Percentiles rank a stretch among this genome's conserved stretches.
Conservation (phyloP, 805 yeast genomes). For the Isabelozyma heimii region DNA sequence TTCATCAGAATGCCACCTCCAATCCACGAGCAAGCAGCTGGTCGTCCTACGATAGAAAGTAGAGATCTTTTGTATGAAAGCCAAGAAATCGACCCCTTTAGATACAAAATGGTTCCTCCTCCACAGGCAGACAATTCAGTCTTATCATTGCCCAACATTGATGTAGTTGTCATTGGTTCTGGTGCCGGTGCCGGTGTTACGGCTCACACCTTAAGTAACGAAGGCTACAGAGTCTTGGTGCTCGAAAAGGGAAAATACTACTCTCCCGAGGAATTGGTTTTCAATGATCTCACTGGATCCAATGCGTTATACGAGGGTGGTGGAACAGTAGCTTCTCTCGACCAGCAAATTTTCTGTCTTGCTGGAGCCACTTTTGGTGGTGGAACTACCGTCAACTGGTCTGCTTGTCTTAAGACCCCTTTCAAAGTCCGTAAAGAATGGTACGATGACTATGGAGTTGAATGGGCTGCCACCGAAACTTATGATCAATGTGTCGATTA, state of each 20-base stretch:
- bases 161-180: slow-evolving; percentile 49
- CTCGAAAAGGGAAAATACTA: slow-evolving; percentile 51
- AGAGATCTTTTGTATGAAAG: slow-evolving; percentile 27
- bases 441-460: slow-evolving; percentile 44
- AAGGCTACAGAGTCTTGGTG: slow-evolving; percentile 44
- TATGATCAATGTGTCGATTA: slow-evolving; percentile 46
- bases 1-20: slow-evolving; percentile 29
- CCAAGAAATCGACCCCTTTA: slow-evolving; percentile 21
- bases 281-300: slow-evolving; percentile 37
- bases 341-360: slow-evolving; percentile 33
- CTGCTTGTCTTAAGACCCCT: slow-evolving; percentile 50
- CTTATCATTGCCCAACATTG: slow-evolving; percentile 36
- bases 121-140: slow-evolving; percentile 26
- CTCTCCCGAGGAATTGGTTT: slow-evolving; percentile 29
- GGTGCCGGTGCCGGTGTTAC: slow-evolving; percentile 56
- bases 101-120: slow-evolving; percentile 26
- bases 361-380: slow-evolving; percentile 60
- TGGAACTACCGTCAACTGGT: slow-evolving; percentile 59
- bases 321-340: slow-evolving; percentile 34
- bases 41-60: slow-evolving; percentile 33
- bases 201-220: slow-evolving; percentile 42
- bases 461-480: slow-evolving; percentile 41
- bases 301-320: slow-evolving; percentile 35
- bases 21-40: slow-evolving; percentile 33
- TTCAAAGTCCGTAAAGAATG: slow-evolving; percentile 51